Evolutionary conservation across 331 rosid species (phyloP).

Genomic region (Malus hybrid): DNA sequence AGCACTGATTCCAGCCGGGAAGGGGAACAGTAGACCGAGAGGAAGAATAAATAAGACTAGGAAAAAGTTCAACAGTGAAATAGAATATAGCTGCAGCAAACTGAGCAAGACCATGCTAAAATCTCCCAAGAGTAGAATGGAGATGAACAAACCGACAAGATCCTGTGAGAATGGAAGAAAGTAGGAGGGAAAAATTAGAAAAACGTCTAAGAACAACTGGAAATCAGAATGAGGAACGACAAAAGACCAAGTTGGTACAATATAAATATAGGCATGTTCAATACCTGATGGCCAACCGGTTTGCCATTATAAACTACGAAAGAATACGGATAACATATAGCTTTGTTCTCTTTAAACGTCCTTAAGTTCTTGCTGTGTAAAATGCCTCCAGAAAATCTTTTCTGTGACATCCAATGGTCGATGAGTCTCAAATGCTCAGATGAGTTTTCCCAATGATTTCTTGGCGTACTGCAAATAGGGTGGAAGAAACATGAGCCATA

Average conservation of each 20-base stretch:
- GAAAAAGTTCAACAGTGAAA: conserved; percentile 62
- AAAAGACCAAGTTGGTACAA: not conserved
- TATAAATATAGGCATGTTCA: conserved; percentile 10
- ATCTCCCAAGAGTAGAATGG: conserved; percentile 84
- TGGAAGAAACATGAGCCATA: conserved; percentile 16
- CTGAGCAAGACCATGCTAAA: conserved; percentile 84
- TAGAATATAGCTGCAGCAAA: conserved; percentile 80
- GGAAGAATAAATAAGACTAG: conserved; percentile 78
- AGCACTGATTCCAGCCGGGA: conserved; percentile 94
- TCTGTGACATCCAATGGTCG: conserved; percentile 48
- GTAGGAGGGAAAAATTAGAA: conserved; percentile 15
- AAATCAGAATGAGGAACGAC: not conserved
- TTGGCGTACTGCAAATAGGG: conserved; percentile 39
- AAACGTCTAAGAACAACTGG: conserved; percentile 6
- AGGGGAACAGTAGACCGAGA: conserved; percentile 71
- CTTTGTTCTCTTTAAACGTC: conserved; percentile 58
- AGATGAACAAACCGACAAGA: conserved; percentile 90
- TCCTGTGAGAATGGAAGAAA: conserved; percentile 44
- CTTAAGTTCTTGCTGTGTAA: conserved; percentile 55
- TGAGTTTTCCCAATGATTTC: conserved; percentile 21
- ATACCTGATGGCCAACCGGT: conserved; percentile 93
- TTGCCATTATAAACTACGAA: conserved; percentile 63
- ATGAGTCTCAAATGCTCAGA: conserved; percentile 26
- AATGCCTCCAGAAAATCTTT: conserved; percentile 56
- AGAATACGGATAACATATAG: conserved; percentile 48